phyloP scores from a whole-genome alignment of 2,329 filamentous ascomycete species.

The Colletotrichum higginsianum region DNA sequence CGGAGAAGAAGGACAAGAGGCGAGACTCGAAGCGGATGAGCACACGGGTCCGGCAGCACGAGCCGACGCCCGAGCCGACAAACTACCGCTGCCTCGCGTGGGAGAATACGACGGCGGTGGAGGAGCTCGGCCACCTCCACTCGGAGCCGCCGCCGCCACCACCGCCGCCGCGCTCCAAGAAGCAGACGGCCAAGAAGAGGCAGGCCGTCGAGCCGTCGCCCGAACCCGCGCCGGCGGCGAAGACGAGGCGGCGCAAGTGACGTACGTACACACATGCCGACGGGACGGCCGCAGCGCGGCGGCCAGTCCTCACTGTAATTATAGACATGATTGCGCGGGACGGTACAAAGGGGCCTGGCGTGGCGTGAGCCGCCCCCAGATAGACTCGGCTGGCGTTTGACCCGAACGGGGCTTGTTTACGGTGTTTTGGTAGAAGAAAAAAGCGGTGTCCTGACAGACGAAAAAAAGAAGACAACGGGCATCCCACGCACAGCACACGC shows the following conservation, averaged over 20 bases:
- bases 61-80: conserved; percentile 62
- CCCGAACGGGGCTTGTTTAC: conserved; percentile 3
- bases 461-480: conserved; percentile 1
- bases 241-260: conserved; percentile 45
- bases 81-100: conserved; percentile 67
- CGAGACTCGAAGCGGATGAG: conserved; percentile 54
- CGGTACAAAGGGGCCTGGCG: conserved; percentile 7
- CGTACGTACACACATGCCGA: neutral
- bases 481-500: neutral
- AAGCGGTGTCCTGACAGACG: conserved; percentile 3
- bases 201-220: conserved; percentile 53
- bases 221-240: conserved; percentile 45
- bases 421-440: conserved; percentile 2
- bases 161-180: conserved; percentile 65
- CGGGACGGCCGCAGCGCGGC: neutral
- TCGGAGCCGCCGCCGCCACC: conserved; percentile 69
- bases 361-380: conserved; percentile 4
- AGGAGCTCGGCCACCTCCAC: conserved; percentile 71
- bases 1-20: conserved; percentile 50
- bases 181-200: conserved; percentile 65
- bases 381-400: conserved; percentile 16
- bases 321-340: conserved; percentile 18
- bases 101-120: conserved; percentile 70
- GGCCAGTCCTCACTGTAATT: conserved; percentile 26
- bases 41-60: conserved; percentile 62